These are phyloP conservation scores for Myriosclerotinia scirpicola DNA, from an alignment of 2,329 filamentous ascomycete genomes.

Conservation along the genomic window DNA sequence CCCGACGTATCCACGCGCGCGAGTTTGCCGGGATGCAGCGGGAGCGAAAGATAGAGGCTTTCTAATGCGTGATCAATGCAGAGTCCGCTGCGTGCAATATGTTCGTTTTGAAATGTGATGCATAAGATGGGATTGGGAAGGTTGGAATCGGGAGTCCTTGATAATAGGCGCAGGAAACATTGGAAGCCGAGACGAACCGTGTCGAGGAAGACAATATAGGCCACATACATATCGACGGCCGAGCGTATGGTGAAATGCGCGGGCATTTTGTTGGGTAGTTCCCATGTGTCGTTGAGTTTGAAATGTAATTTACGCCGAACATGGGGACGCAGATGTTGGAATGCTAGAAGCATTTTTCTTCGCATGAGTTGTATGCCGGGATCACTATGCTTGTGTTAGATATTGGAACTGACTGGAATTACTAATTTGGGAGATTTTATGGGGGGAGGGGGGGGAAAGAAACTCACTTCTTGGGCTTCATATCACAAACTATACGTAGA, in stretches of 20 bases:
- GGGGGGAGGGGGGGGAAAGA: too few relatives aligned
- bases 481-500: neutral
- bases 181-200: neutral
- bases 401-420: neutral
- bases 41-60: neutral
- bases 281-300: neutral
- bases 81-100: neutral
- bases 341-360: neutral
- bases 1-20: neutral
- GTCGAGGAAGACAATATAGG: neutral
- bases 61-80: neutral
- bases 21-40: too few relatives aligned
- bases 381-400: neutral
- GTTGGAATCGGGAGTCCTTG: neutral
- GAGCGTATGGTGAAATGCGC: too few relatives aligned
- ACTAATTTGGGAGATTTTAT: neutral
- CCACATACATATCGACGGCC: neutral
- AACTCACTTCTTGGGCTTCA: neutral
- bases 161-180: too few relatives aligned
- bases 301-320: neutral
- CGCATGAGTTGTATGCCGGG: neutral
- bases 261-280: rapidly evolving
- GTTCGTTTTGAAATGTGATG: neutral
- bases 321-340: neutral
- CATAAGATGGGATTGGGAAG: neutral